Conservation (phyloP, 2,329 filamentous ascomycete genomes). For the Nannizziopsis barbatae region DNA sequence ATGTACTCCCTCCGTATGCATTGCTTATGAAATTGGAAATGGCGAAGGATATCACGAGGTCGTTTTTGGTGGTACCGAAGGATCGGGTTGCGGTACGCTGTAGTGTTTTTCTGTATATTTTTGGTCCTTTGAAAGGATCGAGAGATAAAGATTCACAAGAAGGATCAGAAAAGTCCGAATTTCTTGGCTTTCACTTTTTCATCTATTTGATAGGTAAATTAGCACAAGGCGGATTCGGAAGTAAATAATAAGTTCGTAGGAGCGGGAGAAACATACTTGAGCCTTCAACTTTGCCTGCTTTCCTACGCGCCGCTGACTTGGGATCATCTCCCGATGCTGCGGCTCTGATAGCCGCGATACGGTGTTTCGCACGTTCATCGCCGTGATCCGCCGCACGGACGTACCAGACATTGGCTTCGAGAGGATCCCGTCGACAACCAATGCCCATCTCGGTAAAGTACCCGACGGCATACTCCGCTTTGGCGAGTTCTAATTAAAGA, state of each 20-base stretch:
- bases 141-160: neutral
- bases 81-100: too few relatives aligned
- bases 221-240: neutral
- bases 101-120: too few relatives aligned
- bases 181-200: slow-evolving; percentile 17
- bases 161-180: slow-evolving; percentile 20
- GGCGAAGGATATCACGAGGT: too few relatives aligned
- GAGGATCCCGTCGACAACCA: slow-evolving; percentile 81
- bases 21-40: too few relatives aligned
- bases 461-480: slow-evolving; percentile 86
- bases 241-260: neutral
- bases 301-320: slow-evolving; percentile 12
- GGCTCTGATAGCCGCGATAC: slow-evolving; percentile 73
- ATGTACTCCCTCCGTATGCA: too few relatives aligned
- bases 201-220: slow-evolving; percentile 2
- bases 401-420: slow-evolving; percentile 98
- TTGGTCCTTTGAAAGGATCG: slow-evolving; percentile 42
- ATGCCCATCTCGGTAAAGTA: slow-evolving; percentile 99
- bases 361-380: slow-evolving; percentile 77
- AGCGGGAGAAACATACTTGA: slow-evolving; percentile 14
- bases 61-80: too few relatives aligned
- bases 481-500: slow-evolving; percentile 34
- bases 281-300: slow-evolving; percentile 12
- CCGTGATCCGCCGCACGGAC: slow-evolving; percentile 88
- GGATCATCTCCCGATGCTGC: slow-evolving; percentile 53